phyloP scores from a whole-genome alignment of 306 rosid species.

The Phaseolus lunatus region DNA sequence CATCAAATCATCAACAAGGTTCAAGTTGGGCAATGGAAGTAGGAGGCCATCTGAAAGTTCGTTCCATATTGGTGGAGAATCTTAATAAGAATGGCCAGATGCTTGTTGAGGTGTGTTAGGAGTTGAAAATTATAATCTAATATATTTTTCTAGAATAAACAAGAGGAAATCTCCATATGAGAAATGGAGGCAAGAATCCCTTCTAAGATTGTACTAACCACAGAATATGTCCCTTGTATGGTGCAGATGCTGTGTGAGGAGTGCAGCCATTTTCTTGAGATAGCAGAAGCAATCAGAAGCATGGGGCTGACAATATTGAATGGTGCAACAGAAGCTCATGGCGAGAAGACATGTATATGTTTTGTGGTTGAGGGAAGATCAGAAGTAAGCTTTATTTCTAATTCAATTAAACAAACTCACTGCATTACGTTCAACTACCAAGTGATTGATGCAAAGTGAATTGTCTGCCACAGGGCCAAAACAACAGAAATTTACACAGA shows the following conservation, averaged over 20 bases:
- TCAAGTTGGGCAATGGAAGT: constrained; percentile 99
- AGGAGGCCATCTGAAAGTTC: constrained; percentile 91
- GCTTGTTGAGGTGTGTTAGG: constrained; percentile 82
- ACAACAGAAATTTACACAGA: constrained; percentile 81
- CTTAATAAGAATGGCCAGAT: constrained; percentile 89
- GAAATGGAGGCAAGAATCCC: constrained; percentile 15
- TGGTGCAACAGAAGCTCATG: constrained; percentile 84
- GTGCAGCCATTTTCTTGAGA: constrained; percentile 94
- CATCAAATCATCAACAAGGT: constrained; percentile 73
- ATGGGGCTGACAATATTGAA: constrained; percentile 81
- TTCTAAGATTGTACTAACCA: constrained; percentile 4
- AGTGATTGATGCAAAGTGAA: constrained; percentile 29
- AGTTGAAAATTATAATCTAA: constrained; percentile 23
- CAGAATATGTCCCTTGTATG: neutral
- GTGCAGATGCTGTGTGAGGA: constrained; percentile 95
- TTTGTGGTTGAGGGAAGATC: constrained; percentile 84
- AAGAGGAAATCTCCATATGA: neutral
- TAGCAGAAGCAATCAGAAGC: constrained; percentile 92
- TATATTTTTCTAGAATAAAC: constrained; percentile 8
- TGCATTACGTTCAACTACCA: neutral
- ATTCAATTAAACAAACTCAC: neutral
- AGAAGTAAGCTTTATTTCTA: constrained; percentile 18
- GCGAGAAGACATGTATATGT: constrained; percentile 86
- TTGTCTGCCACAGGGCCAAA: constrained; percentile 72
- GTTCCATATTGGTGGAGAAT: constrained; percentile 92